phyloP scores from a whole-genome alignment of 1,284 basidiomycete genomes.

The Phylloporus sp. region DNA sequence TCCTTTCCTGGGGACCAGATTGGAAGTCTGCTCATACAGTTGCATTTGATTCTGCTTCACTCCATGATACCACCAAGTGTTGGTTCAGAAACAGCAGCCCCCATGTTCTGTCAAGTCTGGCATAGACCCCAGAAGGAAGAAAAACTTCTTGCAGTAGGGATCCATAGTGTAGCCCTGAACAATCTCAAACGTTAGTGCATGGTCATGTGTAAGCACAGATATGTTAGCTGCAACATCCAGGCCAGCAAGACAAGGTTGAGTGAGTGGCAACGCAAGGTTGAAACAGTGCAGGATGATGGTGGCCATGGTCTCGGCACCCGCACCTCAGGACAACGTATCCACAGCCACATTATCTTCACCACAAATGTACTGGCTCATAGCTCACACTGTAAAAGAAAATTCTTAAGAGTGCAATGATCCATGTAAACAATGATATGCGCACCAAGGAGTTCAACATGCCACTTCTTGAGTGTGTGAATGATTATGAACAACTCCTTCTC shows the following conservation, averaged over 20 bases:
- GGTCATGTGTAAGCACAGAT: neutral
- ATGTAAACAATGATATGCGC: conserved; percentile 43
- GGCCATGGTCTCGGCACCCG: neutral
- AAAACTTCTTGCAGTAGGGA: neutral
- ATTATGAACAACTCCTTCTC: conserved; percentile 49
- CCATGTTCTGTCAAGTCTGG: neutral
- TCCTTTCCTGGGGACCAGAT: conserved; percentile 41
- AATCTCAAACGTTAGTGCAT: neutral
- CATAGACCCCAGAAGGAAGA: neutral
- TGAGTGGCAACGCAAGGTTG: no score
- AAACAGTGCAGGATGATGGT: neutral
- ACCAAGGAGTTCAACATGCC: conserved; percentile 44
- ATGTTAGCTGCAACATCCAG: neutral
- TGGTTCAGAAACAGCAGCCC: neutral
- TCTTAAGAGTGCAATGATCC: conserved; percentile 49
- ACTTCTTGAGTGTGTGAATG: conserved; percentile 45
- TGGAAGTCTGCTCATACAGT: conserved; percentile 43
- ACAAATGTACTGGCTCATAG: conserved; percentile 27
- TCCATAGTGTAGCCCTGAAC: neutral
- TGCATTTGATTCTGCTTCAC: conserved; percentile 41
- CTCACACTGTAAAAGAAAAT: conserved; percentile 45
- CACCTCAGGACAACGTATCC: neutral
- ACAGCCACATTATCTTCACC: neutral
- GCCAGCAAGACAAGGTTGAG: neutral
- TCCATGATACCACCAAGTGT: conserved; percentile 26